Evolutionary conservation across 78 protist genomes (phyloP), one percentile per base, ranked within the genome.

Genomic region (Dictyostelium intermedium): DNA sequence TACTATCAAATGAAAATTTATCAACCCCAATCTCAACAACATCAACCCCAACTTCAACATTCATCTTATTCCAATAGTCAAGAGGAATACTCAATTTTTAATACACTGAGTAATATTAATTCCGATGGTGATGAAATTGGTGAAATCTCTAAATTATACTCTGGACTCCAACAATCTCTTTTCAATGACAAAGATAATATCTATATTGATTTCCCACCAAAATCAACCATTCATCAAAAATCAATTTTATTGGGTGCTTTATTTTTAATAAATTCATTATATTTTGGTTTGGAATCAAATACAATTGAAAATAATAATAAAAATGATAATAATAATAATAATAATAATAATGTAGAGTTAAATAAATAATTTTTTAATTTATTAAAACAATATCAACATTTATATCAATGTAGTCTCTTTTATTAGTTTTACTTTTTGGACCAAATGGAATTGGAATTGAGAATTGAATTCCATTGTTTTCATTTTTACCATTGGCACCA

Each of bases 401-500:
- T 9, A 79, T 23, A 47, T 79, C 69, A 45, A 79, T 72, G 34
- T 72, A 72, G 13, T 72, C 35, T 34, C 11, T 72, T 72, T 32
- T 72, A 18, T 72, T 16, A 14, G 13, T 34, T 5, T 34, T 72
- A 13, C 1, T 32, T 11, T 72, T 34, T 32, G 35, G 9, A 16
- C 20, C 18, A 10, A 66, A 66, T 66, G 35, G 32, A 25, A 66
- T 27, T 25, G 74, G 74, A 2, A 66, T 66, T 27, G 39, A 30
- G 84, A 43, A 39, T 76, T 6, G 63, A n/a, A 86, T 20, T 45
- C 84, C 30, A 56, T 60, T 37, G 41, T 20, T 34, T 69, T 60
- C 82, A 66, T 89, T 89, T 74, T 70, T 89, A 8, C 94, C 94
- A 66, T 89, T 89, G 2, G 94, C 94, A 70, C 94, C 94, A 18